Evolutionary conservation across 805 yeast genomes (phyloP).

Genomic region (Metschnikowia amazonensis): DNA sequence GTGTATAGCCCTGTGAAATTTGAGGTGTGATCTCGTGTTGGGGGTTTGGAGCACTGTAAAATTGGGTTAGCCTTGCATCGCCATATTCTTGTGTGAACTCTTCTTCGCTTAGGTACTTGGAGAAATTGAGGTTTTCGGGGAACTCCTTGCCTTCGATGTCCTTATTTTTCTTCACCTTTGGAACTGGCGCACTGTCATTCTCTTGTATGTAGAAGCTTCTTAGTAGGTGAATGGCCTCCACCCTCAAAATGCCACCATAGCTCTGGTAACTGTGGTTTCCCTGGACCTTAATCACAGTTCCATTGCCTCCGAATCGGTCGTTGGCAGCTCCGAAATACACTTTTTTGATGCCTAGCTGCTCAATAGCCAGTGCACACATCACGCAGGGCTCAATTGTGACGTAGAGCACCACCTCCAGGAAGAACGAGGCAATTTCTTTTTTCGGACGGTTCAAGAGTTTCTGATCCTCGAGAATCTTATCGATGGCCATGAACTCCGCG

Average conservation of each 20-base stretch:
- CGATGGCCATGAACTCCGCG: constrained; percentile 86
- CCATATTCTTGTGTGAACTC: constrained; percentile 55
- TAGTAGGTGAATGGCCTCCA: constrained; percentile 77
- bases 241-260: constrained; percentile 73
- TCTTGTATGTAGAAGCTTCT: constrained; percentile 83
- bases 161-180: constrained; percentile 69
- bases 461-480: constrained; percentile 23
- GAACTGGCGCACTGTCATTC: constrained; percentile 80
- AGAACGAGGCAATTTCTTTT: constrained; percentile 29
- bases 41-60: constrained; percentile 8
- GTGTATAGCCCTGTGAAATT: constrained; percentile 5
- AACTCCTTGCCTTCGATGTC: constrained; percentile 52
- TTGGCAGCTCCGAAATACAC: constrained; percentile 93
- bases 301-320: constrained; percentile 96
- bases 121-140: constrained; percentile 56
- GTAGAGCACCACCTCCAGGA: constrained; percentile 63
- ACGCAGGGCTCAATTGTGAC: constrained; percentile 98
- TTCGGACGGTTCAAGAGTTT: constrained; percentile 6
- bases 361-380: constrained; percentile 92
- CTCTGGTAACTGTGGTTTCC: constrained; percentile 43
- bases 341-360: constrained; percentile 68
- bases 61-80: constrained; percentile 19
- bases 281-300: constrained; percentile 64
- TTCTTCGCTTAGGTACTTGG: constrained; percentile 45
- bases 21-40: constrained; percentile 14